Percentiles rank a stretch among this genome's conserved stretches.
phyloP scores from a whole-genome alignment of 306 rosid genomes.

The Acacia melanoxylon region DNA sequence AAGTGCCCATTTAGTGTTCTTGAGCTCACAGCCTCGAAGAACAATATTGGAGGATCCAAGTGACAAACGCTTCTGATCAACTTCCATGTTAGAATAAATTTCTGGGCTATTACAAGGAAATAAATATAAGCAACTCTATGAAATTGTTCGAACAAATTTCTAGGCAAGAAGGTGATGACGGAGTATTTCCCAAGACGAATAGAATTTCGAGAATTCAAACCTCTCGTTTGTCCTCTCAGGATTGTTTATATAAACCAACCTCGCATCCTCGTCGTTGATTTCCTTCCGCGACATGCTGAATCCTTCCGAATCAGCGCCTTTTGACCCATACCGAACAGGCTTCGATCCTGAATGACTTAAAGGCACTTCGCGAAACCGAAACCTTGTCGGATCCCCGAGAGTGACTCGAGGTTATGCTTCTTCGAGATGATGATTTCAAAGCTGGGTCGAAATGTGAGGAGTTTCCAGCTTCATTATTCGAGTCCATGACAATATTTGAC shows the following conservation, averaged over 20 bases:
- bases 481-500: constrained; percentile 52
- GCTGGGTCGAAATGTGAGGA: constrained; percentile 41
- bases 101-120: constrained; percentile 81
- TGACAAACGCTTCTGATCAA: constrained; percentile 75
- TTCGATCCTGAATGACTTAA: constrained; percentile 53
- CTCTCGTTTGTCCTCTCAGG: constrained; percentile 63
- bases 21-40: constrained; percentile 88
- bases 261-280: constrained; percentile 80
- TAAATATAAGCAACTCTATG: constrained; percentile 96
- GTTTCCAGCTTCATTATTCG: constrained; percentile 38
- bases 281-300: constrained; percentile 76
- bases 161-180: constrained; percentile 72
- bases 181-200: constrained; percentile 74
- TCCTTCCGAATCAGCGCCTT: constrained; percentile 67
- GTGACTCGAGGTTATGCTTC: constrained; percentile 53
- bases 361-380: constrained; percentile 60
- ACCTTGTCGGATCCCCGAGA: constrained; percentile 48
- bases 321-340: constrained; percentile 73
- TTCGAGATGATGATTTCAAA: constrained; percentile 50
- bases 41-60: constrained; percentile 91
- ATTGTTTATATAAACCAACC: constrained; percentile 66
- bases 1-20: constrained; percentile 81
- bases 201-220: constrained; percentile 71
- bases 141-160: constrained; percentile 89
- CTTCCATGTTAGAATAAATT: constrained; percentile 72